Percentiles rank a stretch among this genome's conserved stretches.
Conservation (phyloP, 1,139 yeast genomes). For the Magnusiomyces paraingens region DNA sequence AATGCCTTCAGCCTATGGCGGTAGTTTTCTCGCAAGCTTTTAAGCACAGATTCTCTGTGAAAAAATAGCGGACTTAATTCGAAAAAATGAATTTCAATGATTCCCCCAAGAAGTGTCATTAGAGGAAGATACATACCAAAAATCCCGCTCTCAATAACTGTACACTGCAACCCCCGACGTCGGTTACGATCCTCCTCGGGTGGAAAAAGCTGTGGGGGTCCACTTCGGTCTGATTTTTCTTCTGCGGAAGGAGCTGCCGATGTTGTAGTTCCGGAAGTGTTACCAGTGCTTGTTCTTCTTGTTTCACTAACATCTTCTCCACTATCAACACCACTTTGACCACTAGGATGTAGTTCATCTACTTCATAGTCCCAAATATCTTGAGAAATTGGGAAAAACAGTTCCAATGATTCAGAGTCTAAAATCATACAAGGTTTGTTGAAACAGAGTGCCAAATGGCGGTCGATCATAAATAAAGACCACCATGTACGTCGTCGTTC, state of each 20-base stretch:
- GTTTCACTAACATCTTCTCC: neutral
- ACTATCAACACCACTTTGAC: neutral
- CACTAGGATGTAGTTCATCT: constrained; percentile 7
- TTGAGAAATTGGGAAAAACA: constrained; percentile 35
- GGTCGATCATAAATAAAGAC: constrained; percentile 38
- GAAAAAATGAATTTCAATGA: constrained; percentile 24
- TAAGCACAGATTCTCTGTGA: constrained; percentile 16
- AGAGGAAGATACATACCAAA: constrained; percentile 26
- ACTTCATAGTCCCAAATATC: constrained; percentile 31
- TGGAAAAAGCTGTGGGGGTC: neutral
- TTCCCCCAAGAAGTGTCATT: constrained; percentile 26
- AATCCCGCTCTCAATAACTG: constrained; percentile 22
- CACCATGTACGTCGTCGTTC: constrained; percentile 42
- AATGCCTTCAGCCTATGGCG: constrained; percentile 23
- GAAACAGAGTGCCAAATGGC: constrained; percentile 38
- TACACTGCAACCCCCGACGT: constrained; percentile 18
- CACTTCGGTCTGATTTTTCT: neutral
- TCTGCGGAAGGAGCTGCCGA: neutral
- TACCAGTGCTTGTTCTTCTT: neutral
- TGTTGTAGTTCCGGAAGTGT: neutral
- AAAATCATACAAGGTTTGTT: constrained; percentile 32
- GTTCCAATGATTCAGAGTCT: constrained; percentile 33
- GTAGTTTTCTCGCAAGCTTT: constrained; percentile 20
- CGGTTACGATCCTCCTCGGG: constrained; percentile 25
- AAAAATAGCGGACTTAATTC: constrained; percentile 17